Percentiles rank a stretch among this genome's conserved stretches.
phyloP scores from a whole-genome alignment of 345 rosid genomes.

The Ceriops zippeliana region DNA sequence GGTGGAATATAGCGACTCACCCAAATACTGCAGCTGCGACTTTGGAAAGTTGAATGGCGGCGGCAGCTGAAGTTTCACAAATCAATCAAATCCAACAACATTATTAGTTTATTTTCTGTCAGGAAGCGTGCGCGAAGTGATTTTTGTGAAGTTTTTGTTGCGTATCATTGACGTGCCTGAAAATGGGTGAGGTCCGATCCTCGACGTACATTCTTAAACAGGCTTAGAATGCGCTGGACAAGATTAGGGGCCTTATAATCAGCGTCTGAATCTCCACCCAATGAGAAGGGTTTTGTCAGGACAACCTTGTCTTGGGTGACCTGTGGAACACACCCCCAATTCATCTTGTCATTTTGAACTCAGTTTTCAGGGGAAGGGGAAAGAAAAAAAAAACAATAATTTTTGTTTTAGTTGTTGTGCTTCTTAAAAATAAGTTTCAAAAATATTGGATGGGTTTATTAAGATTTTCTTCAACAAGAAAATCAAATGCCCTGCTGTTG shows the following conservation, averaged over 20 bases:
- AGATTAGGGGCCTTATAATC: constrained; percentile 49
- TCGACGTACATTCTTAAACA: constrained; percentile 48
- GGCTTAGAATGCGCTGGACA: constrained; percentile 44
- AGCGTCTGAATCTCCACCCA: constrained; percentile 37
- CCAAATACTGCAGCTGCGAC: constrained; percentile 72
- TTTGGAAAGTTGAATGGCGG: constrained; percentile 75
- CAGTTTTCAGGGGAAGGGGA: not conserved
- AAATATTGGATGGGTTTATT: no score
- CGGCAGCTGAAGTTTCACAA: constrained; percentile 48
- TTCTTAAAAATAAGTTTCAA: no score
- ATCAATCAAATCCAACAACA: not conserved
- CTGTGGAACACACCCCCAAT: not conserved
- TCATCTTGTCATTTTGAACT: not conserved
- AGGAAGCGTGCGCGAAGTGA: not conserved
- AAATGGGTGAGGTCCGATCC: constrained; percentile 62
- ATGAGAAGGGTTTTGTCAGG: constrained; percentile 42
- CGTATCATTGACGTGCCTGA: constrained; percentile 33
- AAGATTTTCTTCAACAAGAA: no score
- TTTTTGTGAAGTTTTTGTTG: not conserved
- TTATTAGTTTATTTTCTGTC: not conserved
- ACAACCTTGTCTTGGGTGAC: constrained; percentile 18
- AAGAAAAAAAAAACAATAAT: no score
- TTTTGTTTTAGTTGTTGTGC: no score
- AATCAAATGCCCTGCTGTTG: no score
- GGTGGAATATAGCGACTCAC: constrained; percentile 56